phyloP scores from a whole-genome alignment of 2,329 filamentous ascomycete species.

The Nothomitra cinnamomea region DNA sequence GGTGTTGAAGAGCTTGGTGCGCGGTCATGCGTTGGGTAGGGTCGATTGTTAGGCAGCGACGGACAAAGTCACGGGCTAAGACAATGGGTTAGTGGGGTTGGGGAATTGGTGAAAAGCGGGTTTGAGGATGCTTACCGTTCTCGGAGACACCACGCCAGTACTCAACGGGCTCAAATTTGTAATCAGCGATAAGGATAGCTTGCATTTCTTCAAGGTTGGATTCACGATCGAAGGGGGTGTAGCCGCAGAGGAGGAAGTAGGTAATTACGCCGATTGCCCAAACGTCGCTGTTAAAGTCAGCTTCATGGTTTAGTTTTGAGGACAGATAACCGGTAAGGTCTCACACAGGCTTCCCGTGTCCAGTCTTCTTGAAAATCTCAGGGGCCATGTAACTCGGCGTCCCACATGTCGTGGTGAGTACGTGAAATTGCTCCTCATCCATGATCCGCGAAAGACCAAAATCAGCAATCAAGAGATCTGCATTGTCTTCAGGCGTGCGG shows the following conservation, averaged over 20 bases:
- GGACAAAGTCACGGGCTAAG: conserved; percentile 74
- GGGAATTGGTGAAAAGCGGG: not conserved
- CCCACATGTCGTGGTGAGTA: conserved; percentile 91
- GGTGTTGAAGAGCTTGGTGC: conserved; percentile 52
- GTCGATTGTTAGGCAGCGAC: conserved; percentile 79
- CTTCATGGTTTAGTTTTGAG: too few relatives aligned
- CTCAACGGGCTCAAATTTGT: conserved; percentile 82
- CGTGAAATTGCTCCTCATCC: conserved; percentile 97
- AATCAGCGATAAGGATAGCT: conserved; percentile 91
- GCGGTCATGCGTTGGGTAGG: conserved; percentile 77
- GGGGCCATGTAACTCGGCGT: conserved; percentile 98
- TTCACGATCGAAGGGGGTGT: conserved; percentile 95
- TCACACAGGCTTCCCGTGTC: conserved; percentile 89
- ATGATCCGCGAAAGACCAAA: conserved; percentile 94
- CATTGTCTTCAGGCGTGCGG: conserved; percentile 92
- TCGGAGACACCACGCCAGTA: conserved; percentile 93
- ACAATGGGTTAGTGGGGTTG: not conserved
- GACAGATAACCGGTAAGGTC: conserved; percentile 9
- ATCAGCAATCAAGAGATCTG: conserved; percentile 90
- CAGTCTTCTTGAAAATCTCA: conserved; percentile 97
- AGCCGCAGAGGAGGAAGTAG: conserved; percentile 94
- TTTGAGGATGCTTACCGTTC: conserved; percentile 21
- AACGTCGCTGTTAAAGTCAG: conserved; percentile 43
- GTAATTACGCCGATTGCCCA: conserved; percentile 98
- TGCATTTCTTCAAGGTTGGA: conserved; percentile 99